Percentiles rank a stretch among this genome's conserved stretches.
phyloP scores from a whole-genome alignment of 805 yeast species.

The Dipodascus geniculatus region DNA sequence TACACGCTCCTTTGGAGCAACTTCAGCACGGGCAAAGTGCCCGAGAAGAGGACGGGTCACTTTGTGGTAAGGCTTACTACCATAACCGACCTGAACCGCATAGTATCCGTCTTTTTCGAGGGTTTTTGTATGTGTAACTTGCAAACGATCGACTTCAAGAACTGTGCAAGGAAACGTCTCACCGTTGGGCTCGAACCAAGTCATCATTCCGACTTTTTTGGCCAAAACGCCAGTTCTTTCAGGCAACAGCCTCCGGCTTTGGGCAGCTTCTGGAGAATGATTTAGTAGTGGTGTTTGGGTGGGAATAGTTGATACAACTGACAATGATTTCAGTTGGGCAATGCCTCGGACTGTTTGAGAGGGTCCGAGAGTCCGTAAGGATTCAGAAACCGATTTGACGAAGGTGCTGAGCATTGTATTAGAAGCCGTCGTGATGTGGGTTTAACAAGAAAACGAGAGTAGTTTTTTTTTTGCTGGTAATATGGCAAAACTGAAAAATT shows the following conservation, averaged over 20 bases:
- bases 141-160: slow-evolving; percentile 76
- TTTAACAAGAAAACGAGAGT: background rate
- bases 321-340: slow-evolving; percentile 25
- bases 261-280: slow-evolving; percentile 59
- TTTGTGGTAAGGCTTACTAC: slow-evolving; percentile 51
- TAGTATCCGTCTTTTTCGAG: slow-evolving; percentile 63
- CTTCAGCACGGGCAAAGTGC: slow-evolving; percentile 65
- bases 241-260: slow-evolving; percentile 60
- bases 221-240: slow-evolving; percentile 78
- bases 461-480: background rate
- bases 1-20: slow-evolving; percentile 68
- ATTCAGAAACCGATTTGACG: slow-evolving; percentile 3
- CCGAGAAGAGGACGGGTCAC: slow-evolving; percentile 58
- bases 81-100: slow-evolving; percentile 82
- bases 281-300: slow-evolving; percentile 41
- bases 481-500: background rate
- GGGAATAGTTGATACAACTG: slow-evolving; percentile 19
- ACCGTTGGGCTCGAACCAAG: slow-evolving; percentile 66
- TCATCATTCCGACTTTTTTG: slow-evolving; percentile 80
- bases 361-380: slow-evolving; percentile 4
- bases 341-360: slow-evolving; percentile 7
- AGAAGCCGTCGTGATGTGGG: slow-evolving; percentile 1
- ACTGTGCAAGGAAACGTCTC: slow-evolving; percentile 73
- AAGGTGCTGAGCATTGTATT: background rate
- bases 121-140: slow-evolving; percentile 67